Evolutionary conservation across 768 basidiomycete genomes (phyloP), one percentile per base, ranked within the genome.

Genomic region (Amanita pallidorosea): DNA sequence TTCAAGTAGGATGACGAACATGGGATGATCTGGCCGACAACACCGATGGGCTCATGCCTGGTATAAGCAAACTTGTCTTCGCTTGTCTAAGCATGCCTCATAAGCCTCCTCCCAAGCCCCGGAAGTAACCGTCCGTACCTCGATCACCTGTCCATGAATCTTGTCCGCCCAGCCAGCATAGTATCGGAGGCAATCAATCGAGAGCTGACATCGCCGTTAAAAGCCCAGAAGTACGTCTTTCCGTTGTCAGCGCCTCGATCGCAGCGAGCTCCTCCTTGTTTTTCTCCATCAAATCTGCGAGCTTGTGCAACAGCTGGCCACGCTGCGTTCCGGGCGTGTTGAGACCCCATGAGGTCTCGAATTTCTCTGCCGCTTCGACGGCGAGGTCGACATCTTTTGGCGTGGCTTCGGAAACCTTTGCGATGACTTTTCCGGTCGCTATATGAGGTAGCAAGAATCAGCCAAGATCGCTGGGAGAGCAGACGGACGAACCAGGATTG

Each of bases 111-210:
- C 1, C n/a, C 12, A 18, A 25, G 20, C 3, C 12, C 7, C 3
- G n/a, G 18, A 20, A 6, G 9, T 29, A 55, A 27, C 20, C 31
- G 20, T 25, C 43, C 60, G 8, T 34, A 69, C 69, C 63, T 91
- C 87, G 62, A 90, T 81, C 7, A 79, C 80, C 63, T 88, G 77
- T 5, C 87, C 88, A 4, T 74, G 70, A 48, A 85, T 67, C 69
- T 94, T 95, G 70, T 93, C 92, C 18, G 90, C 88, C 82, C 88
- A 88, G 15, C 92, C 93, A 37, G 81, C 88, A 58, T 85, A 97
- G 68, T 94, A 95, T 31, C 79, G 72, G 56, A 91, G 63, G 27
- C 70, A 69, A 18, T 63, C 68, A 52, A 82, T 70, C 0, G 75
- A 64, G 48, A 65, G 64, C 0, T 58, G 57, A 86, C 61, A 55